A percentile compares a stretch with the other conserved stretches of the same genome.
Evolutionary conservation across 1,284 basidiomycete species (phyloP).

Genomic region (Pterulicium gracile): DNA sequence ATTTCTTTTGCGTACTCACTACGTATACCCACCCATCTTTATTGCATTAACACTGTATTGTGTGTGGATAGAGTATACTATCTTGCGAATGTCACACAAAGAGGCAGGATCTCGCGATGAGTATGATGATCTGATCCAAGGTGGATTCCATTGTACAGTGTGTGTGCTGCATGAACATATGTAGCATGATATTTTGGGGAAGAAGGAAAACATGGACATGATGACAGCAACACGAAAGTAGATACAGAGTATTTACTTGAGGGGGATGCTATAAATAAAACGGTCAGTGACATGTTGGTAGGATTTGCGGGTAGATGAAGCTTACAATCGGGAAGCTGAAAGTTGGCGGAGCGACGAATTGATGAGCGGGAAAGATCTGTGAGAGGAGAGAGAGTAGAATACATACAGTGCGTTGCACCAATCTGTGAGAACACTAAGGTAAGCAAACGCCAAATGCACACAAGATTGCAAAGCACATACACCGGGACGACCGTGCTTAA

Average conservation of each 20-base stretch:
- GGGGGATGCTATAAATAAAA: constrained; percentile 45
- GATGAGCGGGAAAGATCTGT: constrained; percentile 8
- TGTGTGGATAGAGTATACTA: too few species aligned
- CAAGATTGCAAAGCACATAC: constrained; percentile 29
- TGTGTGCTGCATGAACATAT: not conserved
- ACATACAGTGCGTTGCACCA: constrained; percentile 80
- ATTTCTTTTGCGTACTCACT: not conserved
- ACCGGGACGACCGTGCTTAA: constrained; percentile 99
- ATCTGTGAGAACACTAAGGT: constrained; percentile 34
- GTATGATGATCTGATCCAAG: too few species aligned
- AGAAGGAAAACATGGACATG: not conserved
- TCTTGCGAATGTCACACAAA: too few species aligned
- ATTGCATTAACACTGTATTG: not conserved
- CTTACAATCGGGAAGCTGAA: constrained; percentile 63
- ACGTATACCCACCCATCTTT: not conserved
- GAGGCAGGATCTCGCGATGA: too few species aligned
- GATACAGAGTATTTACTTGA: constrained; percentile 47
- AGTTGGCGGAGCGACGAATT: constrained; percentile 8
- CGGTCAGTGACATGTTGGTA: constrained; percentile 8
- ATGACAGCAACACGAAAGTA: not conserved
- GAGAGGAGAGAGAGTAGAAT: constrained; percentile 6
- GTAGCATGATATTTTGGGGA: not conserved
- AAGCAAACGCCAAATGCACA: constrained; percentile 2
- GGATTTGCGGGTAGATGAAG: constrained; percentile 7
- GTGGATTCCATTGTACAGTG: too few species aligned